Conservation (phyloP, 768 basidiomycete species). For the Suillus tomentosus region DNA sequence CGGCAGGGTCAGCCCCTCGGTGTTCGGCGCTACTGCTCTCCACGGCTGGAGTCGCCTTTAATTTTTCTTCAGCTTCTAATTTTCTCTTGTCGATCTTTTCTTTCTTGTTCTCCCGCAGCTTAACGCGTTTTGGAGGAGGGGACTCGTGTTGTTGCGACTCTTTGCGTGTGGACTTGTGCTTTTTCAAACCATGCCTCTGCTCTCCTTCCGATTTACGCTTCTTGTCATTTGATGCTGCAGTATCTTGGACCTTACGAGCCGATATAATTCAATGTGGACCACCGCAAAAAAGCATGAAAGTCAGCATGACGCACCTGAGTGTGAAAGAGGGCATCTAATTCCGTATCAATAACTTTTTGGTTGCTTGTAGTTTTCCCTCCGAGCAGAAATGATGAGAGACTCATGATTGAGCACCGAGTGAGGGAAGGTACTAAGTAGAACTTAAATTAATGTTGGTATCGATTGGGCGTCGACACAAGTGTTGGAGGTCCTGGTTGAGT, state of each 20-base stretch:
- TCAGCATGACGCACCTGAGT: slow-evolving; percentile 44
- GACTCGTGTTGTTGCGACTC: not conserved
- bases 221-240: slow-evolving; percentile 13
- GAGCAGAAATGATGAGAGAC: slow-evolving; percentile 56
- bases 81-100: not conserved
- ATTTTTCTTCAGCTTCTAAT: not conserved
- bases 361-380: slow-evolving; percentile 34
- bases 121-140: slow-evolving; percentile 17
- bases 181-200: not conserved
- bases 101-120: slow-evolving; percentile 7
- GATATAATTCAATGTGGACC: slow-evolving; percentile 2
- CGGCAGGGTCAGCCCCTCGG: not conserved
- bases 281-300: not conserved
- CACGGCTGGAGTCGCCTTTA: not conserved
- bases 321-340: slow-evolving; percentile 65
- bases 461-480: too few relatives aligned
- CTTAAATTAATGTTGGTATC: not conserved
- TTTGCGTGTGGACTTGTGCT: not conserved
- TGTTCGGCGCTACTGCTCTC: not conserved
- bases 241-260: not conserved
- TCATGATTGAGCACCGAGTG: slow-evolving; percentile 39
- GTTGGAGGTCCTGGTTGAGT: not conserved
- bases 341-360: slow-evolving; percentile 50
- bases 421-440: not conserved
- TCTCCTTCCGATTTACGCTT: slow-evolving; percentile 20